A percentile compares a stretch with the other conserved stretches of the same genome.
These are phyloP conservation scores for Chlorokybus atmophyticus DNA, from an alignment of 139 green algal genomes.

Conservation along the genomic window DNA sequence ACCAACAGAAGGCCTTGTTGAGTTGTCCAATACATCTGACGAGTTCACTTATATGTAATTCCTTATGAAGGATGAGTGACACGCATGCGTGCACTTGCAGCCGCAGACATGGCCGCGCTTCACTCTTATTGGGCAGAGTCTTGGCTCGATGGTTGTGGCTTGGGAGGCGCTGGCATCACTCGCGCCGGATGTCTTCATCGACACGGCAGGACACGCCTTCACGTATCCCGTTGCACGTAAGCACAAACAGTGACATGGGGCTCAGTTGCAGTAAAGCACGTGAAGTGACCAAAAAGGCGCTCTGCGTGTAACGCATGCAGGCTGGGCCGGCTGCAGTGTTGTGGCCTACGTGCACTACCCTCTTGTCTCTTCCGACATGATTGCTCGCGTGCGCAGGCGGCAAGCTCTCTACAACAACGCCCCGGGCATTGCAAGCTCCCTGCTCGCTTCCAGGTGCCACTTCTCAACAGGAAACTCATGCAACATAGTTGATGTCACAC, in stretches of 20 bases:
- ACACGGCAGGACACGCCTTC: conserved; percentile 88
- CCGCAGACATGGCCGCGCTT: too few species aligned
- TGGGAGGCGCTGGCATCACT: conserved; percentile 47
- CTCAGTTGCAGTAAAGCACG: too few species aligned
- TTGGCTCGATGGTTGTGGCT: conserved; percentile 49
- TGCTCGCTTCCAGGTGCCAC: background rate
- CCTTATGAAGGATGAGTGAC: too few species aligned
- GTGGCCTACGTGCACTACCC: conserved; percentile 88
- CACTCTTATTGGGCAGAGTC: conserved; percentile 68
- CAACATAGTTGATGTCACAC: too few species aligned
- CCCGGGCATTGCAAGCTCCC: background rate
- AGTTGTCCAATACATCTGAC: too few species aligned
- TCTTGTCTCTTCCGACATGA: conserved; percentile 81
- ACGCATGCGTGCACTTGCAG: too few species aligned
- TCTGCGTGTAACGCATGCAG: too few species aligned
- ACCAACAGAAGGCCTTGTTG: too few species aligned
- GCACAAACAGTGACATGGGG: background rate
- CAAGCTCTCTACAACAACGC: conserved; percentile 61
- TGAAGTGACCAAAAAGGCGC: too few species aligned
- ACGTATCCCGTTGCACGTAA: conserved; percentile 60
- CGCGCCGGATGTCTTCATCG: conserved; percentile 67
- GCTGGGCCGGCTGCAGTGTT: conserved; percentile 45
- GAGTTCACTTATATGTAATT: too few species aligned
- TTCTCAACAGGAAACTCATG: too few species aligned
- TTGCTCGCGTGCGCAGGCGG: conserved; percentile 42